Base-by-base conservation (phyloP, 2,329 filamentous ascomycete genomes). In the Cytospora piceae region DNA sequence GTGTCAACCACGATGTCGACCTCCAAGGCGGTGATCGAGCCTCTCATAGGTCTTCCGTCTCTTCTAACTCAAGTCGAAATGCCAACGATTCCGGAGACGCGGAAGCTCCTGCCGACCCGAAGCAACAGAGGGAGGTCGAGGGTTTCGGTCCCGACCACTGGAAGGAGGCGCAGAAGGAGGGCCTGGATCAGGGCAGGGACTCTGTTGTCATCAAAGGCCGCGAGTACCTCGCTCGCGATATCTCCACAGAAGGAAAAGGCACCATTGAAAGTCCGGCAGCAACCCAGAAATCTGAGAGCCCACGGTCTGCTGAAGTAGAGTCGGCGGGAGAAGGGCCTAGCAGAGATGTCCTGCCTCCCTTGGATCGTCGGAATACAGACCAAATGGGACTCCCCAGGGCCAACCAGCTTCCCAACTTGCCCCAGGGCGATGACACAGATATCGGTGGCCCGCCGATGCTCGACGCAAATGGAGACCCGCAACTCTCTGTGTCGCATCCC, bases 81-180 rank as follows among this genome's bases (percentile, higher is more conserved):
- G 49, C 61, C 7, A 63, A 63, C 14, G 42, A 61, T 69, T 77
- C 81, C 64, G 77, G 81, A 27, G 87, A 90, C 71, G 75, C 82
- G 12, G 82, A 85, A 58, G 82, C 90, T n/a, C 85, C 82, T 20
- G 79, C 81, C 20, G 90, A 90, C 71, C 71, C 81, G 6, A 82
- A 84, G 37, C 90, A 94, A 73, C 83, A 86, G 65, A 84, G 88
- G 63, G 94, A 97, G 73, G 88, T 97, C 27, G 88, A 89, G 61
- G 94, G 94, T 0, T 86, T 89, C 65, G 93, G 93, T 1, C 73
- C 82, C 4, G 94, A 98, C 74, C 87, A 89, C 63, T 91, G 94
- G 87, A 88, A 87, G 68, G 80, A 79, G 29, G 86, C 90, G 24
- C 82, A 89, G 69, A 79, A 85, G 67, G 81, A 83, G 39, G 89